phyloP scores from a whole-genome alignment of 1,284 basidiomycete genomes.

The Quambalaria eucalypti region DNA sequence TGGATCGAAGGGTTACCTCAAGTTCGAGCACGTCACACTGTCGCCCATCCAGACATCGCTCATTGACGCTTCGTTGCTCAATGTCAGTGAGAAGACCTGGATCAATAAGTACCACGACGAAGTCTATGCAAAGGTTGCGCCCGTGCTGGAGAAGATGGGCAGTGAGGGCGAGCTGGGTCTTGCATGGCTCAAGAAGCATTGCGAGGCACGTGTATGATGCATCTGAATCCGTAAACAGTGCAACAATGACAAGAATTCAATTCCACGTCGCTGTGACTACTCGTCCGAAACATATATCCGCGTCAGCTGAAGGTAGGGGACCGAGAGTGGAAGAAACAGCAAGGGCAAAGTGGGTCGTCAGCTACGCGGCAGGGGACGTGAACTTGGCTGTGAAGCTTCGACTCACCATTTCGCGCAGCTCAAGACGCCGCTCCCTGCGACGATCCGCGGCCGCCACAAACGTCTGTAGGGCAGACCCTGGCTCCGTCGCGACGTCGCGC shows the following conservation, averaged over 20 bases:
- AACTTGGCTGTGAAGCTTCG: no score
- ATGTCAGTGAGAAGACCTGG: constrained; percentile 65
- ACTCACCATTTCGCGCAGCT: not conserved
- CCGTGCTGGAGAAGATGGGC: constrained; percentile 57
- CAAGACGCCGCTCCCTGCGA: not conserved
- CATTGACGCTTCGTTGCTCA: constrained; percentile 61
- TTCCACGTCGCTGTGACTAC: not conserved
- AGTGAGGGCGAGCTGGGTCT: constrained; percentile 59
- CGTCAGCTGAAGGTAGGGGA: not conserved
- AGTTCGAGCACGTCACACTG: constrained; percentile 59
- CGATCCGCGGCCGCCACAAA: not conserved
- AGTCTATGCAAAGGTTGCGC: constrained; percentile 65
- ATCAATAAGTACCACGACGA: constrained; percentile 76
- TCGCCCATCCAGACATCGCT: constrained; percentile 78
- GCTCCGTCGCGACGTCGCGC: not conserved
- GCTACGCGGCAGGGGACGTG: no score
- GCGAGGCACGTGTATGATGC: constrained; percentile 7
- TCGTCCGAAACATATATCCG: not conserved
- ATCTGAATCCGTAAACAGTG: no score
- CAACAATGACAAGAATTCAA: no score
- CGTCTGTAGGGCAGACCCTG: not conserved
- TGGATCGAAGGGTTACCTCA: constrained; percentile 57
- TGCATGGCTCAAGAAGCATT: constrained; percentile 67
- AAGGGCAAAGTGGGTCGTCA: no score
- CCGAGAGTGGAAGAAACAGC: no score